Percentiles rank a stretch among this genome's conserved stretches.
Evolutionary conservation across 2,329 filamentous ascomycete species (phyloP).

Genomic region (Exophiala calicioides): DNA sequence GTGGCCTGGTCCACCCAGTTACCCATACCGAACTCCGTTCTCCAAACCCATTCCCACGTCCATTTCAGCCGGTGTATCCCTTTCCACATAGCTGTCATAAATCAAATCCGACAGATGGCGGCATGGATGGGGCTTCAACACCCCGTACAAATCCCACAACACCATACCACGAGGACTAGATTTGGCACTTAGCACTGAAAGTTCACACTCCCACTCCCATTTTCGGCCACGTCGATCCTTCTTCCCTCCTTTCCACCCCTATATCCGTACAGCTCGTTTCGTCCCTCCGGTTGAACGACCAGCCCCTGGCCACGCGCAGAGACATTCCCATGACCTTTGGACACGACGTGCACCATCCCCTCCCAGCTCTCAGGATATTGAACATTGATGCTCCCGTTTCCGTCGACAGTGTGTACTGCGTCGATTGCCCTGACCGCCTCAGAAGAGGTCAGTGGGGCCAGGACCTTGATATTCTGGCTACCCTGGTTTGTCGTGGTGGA

Average conservation of each 20-base stretch:
- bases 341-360: slow-evolving; percentile 32
- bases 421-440: slow-evolving; percentile 22
- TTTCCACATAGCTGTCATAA: no score
- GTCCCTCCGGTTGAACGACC: slow-evolving; percentile 18
- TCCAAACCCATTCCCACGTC: background rate
- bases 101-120: no score
- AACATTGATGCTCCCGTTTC: slow-evolving; percentile 32
- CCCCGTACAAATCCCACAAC: no score
- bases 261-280: slow-evolving; percentile 26
- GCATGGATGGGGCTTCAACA: no score
- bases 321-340: slow-evolving; percentile 23
- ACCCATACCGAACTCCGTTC: background rate
- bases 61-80: no score
- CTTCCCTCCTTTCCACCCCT: slow-evolving; percentile 18
- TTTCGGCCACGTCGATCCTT: slow-evolving; percentile 20
- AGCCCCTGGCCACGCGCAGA: slow-evolving; percentile 32
- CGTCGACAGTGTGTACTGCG: slow-evolving; percentile 27
- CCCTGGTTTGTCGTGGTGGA: slow-evolving; percentile 14
- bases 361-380: slow-evolving; percentile 37
- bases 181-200: slow-evolving; percentile 19
- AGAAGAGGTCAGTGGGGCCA: slow-evolving; percentile 12
- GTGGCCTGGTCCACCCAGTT: no score
- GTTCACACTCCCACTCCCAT: slow-evolving; percentile 23
- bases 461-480: slow-evolving; percentile 20
- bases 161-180: no score